phyloP scores from a whole-genome alignment of 2,329 filamentous ascomycete species.

The Xylaria sp. region DNA sequence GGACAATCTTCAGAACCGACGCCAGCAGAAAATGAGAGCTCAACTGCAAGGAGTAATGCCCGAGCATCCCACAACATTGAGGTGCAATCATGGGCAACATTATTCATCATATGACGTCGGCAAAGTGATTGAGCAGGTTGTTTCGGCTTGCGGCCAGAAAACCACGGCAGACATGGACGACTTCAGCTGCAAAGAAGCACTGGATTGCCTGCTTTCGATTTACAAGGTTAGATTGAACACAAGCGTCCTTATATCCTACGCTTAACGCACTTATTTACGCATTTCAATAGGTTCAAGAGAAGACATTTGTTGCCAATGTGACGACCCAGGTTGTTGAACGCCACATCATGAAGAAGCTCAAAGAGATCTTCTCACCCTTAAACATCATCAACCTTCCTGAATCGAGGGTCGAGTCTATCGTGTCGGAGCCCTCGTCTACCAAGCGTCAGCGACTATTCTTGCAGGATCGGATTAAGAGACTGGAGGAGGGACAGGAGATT shows the following conservation, averaged over 20 bases:
- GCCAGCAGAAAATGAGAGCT: conserved; percentile 13
- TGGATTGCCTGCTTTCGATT: conserved; percentile 13
- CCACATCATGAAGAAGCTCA: conserved; percentile 9
- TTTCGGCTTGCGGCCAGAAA: conserved; percentile 14
- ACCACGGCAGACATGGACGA: conserved; percentile 12
- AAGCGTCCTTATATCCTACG: neutral
- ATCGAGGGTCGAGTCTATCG: too few relatives aligned
- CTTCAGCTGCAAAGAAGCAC: conserved; percentile 15
- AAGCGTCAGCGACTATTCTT: too few relatives aligned
- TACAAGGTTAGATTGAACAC: conserved; percentile 17
- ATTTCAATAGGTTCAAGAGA: conserved; percentile 14
- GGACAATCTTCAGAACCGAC: conserved; percentile 13
- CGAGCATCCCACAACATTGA: neutral
- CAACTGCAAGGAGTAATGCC: conserved; percentile 1
- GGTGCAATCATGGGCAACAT: neutral
- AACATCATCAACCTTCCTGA: too few relatives aligned
- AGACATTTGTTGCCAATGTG: conserved; percentile 16
- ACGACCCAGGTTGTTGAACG: conserved; percentile 8
- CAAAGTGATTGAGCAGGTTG: conserved; percentile 4
- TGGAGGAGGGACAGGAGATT: too few relatives aligned
- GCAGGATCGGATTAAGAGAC: too few relatives aligned
- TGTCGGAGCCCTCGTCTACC: too few relatives aligned
- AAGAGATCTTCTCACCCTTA: conserved; percentile 6
- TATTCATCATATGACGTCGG: conserved; percentile 10
- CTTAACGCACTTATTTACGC: neutral